A percentile compares a stretch with the other conserved stretches of the same genome.
Conservation (phyloP, 495 filamentous ascomycete genomes). For the Daldinia caldariorum region DNA sequence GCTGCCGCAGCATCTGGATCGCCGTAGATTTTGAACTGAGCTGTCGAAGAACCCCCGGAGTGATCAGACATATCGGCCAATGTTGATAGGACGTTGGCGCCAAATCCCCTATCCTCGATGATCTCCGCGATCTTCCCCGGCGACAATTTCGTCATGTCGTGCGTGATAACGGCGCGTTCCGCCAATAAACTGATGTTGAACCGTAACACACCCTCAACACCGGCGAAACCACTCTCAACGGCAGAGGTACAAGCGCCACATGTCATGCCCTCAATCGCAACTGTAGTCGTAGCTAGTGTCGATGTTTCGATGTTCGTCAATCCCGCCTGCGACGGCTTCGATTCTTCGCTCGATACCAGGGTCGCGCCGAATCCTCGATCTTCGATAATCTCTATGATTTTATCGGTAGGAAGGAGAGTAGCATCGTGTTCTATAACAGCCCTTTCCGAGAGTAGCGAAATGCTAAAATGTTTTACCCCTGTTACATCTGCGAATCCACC, state of each 20-base stretch:
- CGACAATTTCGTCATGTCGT: conserved; percentile 74
- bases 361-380: conserved; percentile 91
- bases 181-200: conserved; percentile 96
- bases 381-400: conserved; percentile 83
- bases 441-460: conserved; percentile 90
- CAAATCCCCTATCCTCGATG: conserved; percentile 93
- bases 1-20: conserved; percentile 75
- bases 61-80: conserved; percentile 56
- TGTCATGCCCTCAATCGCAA: conserved; percentile 97
- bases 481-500: conserved; percentile 79
- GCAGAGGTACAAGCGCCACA: conserved; percentile 95
- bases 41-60: conserved; percentile 60
- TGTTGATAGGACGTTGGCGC: conserved; percentile 79
- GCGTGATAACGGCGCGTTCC: conserved; percentile 87
- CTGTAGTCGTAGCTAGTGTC: conserved; percentile 72
- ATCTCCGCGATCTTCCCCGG: conserved; percentile 82
- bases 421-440: conserved; percentile 90
- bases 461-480: conserved; percentile 87
- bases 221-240: conserved; percentile 81
- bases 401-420: conserved; percentile 68
- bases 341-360: conserved; percentile 66
- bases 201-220: conserved; percentile 76
- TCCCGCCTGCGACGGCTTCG: conserved; percentile 50
- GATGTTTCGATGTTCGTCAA: conserved; percentile 27
- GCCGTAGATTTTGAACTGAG: conserved; percentile 87